These are phyloP conservation scores for Penicillium paradoxum DNA, from an alignment of 495 filamentous ascomycete species.

Conservation along the genomic window DNA sequence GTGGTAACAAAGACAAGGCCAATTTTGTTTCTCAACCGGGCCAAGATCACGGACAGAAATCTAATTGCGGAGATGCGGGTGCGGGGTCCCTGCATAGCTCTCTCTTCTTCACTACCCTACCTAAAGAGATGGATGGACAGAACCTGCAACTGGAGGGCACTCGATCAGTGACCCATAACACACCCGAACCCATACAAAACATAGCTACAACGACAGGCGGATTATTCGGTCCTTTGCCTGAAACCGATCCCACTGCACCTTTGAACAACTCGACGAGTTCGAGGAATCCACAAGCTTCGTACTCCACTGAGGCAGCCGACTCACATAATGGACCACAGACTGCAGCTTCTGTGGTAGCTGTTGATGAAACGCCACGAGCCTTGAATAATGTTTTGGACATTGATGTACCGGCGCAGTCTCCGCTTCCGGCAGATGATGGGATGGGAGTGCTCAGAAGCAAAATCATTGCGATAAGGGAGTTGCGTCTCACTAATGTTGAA, in stretches of 20 bases:
- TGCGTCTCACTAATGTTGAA: slow-evolving; percentile 57
- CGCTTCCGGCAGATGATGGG: slow-evolving; percentile 87
- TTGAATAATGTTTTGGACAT: slow-evolving; percentile 9
- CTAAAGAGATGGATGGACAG: slow-evolving; percentile 28
- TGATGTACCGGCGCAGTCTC: slow-evolving; percentile 20
- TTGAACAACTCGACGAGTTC: neutral
- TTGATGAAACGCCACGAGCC: neutral
- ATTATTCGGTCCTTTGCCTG: neutral
- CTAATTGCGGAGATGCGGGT: slow-evolving; percentile 21
- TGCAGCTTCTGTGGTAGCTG: neutral
- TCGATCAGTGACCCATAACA: slow-evolving; percentile 8
- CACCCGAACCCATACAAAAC: neutral
- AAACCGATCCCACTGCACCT: neutral
- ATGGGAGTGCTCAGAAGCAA: slow-evolving; percentile 70
- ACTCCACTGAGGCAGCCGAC: neutral
- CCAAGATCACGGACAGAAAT: slow-evolving; percentile 12
- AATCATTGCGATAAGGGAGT: slow-evolving; percentile 69
- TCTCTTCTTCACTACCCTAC: slow-evolving; percentile 24
- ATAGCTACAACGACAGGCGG: neutral
- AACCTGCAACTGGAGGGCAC: slow-evolving; percentile 17
- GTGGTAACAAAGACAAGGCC: slow-evolving; percentile 9
- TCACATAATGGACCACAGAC: slow-evolving; percentile 2
- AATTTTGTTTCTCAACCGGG: slow-evolving; percentile 3
- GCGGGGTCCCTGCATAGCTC: slow-evolving; percentile 23
- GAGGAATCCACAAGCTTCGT: neutral